Conservation (phyloP, 2,329 filamentous ascomycete species). For the Pseudocercospora pini-densiflorae region DNA sequence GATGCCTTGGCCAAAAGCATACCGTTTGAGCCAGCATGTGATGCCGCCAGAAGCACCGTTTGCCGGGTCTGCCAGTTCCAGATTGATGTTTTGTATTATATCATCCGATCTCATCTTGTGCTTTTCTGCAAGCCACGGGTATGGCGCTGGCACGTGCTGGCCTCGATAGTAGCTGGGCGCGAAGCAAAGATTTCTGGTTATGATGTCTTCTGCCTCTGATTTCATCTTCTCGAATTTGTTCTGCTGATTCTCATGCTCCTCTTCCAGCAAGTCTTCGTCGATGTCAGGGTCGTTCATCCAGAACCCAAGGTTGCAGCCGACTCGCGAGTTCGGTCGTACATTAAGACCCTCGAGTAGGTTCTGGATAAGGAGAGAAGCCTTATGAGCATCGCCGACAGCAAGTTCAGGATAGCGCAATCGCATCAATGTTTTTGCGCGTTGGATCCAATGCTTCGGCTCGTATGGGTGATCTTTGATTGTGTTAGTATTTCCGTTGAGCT, state of each 20-base stretch:
- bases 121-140: constrained; percentile 36
- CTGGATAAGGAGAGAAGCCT: constrained; percentile 30
- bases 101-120: constrained; percentile 19
- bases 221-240: constrained; percentile 16
- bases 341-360: constrained; percentile 17
- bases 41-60: not conserved
- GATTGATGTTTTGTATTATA: constrained; percentile 18
- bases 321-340: constrained; percentile 16
- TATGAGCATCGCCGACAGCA: constrained; percentile 35
- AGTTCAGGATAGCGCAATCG: constrained; percentile 36
- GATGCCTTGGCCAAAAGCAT: constrained; percentile 30
- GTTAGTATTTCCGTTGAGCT: constrained; percentile 23
- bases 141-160: constrained; percentile 26
- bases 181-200: constrained; percentile 22
- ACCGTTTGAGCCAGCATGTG: constrained; percentile 24
- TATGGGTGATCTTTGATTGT: constrained; percentile 30
- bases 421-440: constrained; percentile 26
- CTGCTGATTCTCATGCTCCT: constrained; percentile 16
- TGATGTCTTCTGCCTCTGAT: constrained; percentile 21
- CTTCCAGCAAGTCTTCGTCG: constrained; percentile 15
- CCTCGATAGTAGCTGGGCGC: constrained; percentile 25
- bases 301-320: constrained; percentile 35
- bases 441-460: constrained; percentile 33
- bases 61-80: constrained; percentile 23
- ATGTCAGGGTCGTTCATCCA: constrained; percentile 32